Evolutionary conservation across 176 grass and related monocot species (phyloP).

Genomic region (Lolium multiflorum): DNA sequence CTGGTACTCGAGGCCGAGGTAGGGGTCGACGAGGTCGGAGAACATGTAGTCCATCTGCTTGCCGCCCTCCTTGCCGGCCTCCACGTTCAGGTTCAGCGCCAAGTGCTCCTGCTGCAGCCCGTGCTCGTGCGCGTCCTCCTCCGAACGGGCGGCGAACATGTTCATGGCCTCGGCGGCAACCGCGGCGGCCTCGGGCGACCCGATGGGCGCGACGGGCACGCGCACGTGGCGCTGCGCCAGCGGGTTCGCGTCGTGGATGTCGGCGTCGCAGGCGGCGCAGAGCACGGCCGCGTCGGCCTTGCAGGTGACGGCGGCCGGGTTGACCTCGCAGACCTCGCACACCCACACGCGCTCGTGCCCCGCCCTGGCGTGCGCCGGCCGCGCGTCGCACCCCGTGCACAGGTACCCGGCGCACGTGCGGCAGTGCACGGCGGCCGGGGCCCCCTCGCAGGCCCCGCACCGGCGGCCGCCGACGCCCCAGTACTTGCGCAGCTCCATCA

Average conservation of each 20-base stretch:
- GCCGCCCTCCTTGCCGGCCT: conserved; percentile 48
- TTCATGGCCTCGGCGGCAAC: conserved; percentile 44
- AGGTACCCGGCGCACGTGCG: conserved; percentile 51
- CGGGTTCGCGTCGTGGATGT: conserved; percentile 92
- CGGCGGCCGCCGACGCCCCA: conserved; percentile 45
- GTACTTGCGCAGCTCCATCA: conserved; percentile 56
- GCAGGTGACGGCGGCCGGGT: conserved; percentile 78
- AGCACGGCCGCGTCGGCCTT: conserved; percentile 92
- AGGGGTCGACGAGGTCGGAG: conserved; percentile 68
- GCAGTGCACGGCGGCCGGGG: conserved; percentile 61
- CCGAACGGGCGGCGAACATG: conserved; percentile 41
- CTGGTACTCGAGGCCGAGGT: conserved; percentile 65
- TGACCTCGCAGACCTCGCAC: conserved; percentile 91
- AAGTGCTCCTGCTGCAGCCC: neutral
- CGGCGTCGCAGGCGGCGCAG: conserved; percentile 73
- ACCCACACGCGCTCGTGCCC: conserved; percentile 65
- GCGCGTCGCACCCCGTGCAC: conserved; percentile 59
- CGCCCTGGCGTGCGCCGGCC: conserved; percentile 43
- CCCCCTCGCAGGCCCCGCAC: conserved; percentile 58
- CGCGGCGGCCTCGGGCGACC: conserved; percentile 24
- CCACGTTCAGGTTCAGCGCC: conserved; percentile 65
- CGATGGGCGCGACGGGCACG: conserved; percentile 64
- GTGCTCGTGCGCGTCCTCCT: neutral
- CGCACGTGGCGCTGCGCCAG: conserved; percentile 86
- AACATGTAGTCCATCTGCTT: conserved; percentile 63